Conservation (phyloP, 2,329 filamentous ascomycete genomes). For the Fusarium odoratissimum region DNA sequence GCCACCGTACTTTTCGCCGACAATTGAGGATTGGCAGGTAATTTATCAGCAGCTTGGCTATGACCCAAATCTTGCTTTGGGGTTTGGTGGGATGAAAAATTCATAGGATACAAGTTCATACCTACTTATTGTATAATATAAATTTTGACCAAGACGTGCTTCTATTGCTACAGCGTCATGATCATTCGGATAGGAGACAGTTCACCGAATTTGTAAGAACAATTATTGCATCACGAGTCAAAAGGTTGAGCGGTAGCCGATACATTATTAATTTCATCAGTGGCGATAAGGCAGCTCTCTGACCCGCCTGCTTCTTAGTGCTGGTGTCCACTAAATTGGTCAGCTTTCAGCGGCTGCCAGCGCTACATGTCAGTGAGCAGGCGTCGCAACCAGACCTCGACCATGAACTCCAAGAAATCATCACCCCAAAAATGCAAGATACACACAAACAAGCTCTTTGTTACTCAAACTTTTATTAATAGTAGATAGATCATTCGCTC, state of each 20-base stretch:
- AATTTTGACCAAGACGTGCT: neutral
- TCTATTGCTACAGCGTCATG: neutral
- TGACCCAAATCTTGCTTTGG: neutral
- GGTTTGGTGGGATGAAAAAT: neutral
- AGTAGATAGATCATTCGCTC: constrained; percentile 5
- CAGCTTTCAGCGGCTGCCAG: neutral
- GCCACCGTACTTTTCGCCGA: fast-evolving
- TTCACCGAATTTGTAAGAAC: no score
- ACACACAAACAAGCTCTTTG: neutral
- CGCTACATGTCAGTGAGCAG: neutral
- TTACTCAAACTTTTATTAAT: constrained; percentile 11
- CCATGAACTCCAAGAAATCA: neutral
- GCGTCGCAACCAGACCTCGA: neutral
- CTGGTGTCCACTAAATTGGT: neutral
- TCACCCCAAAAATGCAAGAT: fast-evolving
- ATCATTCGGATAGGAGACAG: no score
- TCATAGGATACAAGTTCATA: neutral
- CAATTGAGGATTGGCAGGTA: neutral
- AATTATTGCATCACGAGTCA: no score
- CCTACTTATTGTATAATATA: neutral
- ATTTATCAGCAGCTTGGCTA: fast-evolving
- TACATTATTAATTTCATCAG: no score
- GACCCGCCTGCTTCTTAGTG: no score
- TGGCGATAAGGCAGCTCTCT: no score
- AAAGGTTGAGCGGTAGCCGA: no score